Evolutionary conservation across 2,329 filamentous ascomycete genomes (phyloP), one percentile per base, ranked within the genome.

Genomic region (Diaporthe capsici): DNA sequence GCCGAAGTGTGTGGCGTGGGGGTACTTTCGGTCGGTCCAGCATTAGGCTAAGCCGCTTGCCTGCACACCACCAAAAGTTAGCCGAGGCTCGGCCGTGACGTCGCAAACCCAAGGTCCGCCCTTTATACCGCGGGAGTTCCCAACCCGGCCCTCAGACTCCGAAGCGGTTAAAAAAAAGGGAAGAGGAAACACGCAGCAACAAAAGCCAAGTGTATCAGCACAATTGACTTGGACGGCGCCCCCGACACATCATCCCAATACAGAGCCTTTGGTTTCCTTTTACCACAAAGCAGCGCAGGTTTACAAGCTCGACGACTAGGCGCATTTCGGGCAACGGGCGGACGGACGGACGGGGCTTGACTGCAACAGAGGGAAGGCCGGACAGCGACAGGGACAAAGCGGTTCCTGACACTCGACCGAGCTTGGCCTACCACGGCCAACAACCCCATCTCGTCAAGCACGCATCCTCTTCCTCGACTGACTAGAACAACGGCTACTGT

Each of bases 11-110:
- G 47, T 20, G 49, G 28, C 65, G 65, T 70, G 65, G 65, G 65
- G 65, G 65, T 25, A 31, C 13, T 39, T 39, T 20, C 42, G 61
- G 61, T 22, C 42, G 60, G 60, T 20, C 10, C 25, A 49, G n/a
- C 34, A 53, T 25, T 51, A 49, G 42, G 42, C 61, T 49, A 49
- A 20, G 58, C 42, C 42, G 20, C n/a, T 51, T 12, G 47, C 8
- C 13, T 39, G 15, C 49, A 70, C 65, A 70, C 65, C 65, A 70
- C 65, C 51, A 71, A 71, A 61, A 49, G 58, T 71, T 75, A 75
- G 65, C 73, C 73, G 73, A 75, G 73, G 73, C 73, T 63, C 73
- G 68, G 34, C 31, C 39, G 63, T 75, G 73, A 71, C 73, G 65
- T 75, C 73, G 73, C 73, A 51, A 42, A 58, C 44, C 42, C 57